These are phyloP conservation scores for Penicillium sp. DNA, from an alignment of 2,329 filamentous ascomycete species.

Conservation along the genomic window DNA sequence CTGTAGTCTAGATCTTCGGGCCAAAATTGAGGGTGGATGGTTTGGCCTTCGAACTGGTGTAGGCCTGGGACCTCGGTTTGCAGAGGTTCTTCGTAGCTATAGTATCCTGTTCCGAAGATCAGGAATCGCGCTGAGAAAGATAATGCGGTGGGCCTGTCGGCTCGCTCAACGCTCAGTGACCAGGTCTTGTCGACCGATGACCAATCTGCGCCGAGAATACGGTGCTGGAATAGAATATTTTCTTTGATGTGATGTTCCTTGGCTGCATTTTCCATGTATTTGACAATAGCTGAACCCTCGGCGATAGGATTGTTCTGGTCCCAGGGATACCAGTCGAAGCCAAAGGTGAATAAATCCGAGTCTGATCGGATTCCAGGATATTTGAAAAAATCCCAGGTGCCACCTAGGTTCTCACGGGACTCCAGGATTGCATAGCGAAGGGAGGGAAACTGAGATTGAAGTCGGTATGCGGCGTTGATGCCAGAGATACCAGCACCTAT, in stretches of 20 bases:
- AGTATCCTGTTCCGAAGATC: slow-evolving; percentile 67
- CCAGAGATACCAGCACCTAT: slow-evolving; percentile 53
- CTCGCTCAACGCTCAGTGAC: slow-evolving; percentile 44
- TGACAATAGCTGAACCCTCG: slow-evolving; percentile 30
- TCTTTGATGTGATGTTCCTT: slow-evolving; percentile 9
- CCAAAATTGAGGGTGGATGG: slow-evolving; percentile 74
- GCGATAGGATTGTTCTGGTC: slow-evolving; percentile 48
- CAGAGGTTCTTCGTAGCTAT: slow-evolving; percentile 65
- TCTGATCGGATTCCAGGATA: slow-evolving; percentile 54
- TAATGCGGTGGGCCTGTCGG: slow-evolving; percentile 19
- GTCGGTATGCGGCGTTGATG: slow-evolving; percentile 51
- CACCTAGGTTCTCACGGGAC: slow-evolving; percentile 49
- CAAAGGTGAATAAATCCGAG: slow-evolving; percentile 57
- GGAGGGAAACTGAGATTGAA: slow-evolving; percentile 41
- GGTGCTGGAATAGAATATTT: slow-evolving; percentile 45
- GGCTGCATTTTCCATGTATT: slow-evolving; percentile 4
- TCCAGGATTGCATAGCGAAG: slow-evolving; percentile 50
- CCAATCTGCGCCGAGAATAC: slow-evolving; percentile 53
- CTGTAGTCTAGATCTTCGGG: slow-evolving; percentile 63
- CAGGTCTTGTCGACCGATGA: slow-evolving; percentile 52
- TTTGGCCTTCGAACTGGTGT: slow-evolving; percentile 60
- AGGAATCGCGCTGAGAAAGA: slow-evolving; percentile 42
- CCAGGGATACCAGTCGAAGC: slow-evolving; percentile 69
- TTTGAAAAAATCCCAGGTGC: slow-evolving; percentile 55
- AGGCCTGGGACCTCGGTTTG: slow-evolving; percentile 63